A percentile compares a stretch with the other conserved stretches of the same genome.
phyloP scores from a whole-genome alignment of 2,329 filamentous ascomycete species.

The Coniochaeta ligniaria region DNA sequence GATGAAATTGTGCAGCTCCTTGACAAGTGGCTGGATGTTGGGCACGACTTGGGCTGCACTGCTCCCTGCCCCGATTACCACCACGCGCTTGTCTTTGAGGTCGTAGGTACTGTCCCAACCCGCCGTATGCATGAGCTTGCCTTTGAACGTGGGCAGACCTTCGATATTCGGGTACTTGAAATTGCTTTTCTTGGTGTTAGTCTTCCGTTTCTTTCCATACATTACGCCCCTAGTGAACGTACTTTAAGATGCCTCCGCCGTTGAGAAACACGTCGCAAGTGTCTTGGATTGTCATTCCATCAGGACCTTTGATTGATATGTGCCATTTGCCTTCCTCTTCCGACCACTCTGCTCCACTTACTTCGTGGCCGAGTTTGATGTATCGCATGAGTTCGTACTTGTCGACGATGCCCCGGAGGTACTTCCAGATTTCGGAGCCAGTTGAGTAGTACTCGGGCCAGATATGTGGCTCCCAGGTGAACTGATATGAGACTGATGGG shows the following conservation, averaged over 20 bases:
- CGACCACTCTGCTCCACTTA: constrained; percentile 14
- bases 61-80: constrained; percentile 5
- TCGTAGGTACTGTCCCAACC: constrained; percentile 8
- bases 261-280: constrained; percentile 7
- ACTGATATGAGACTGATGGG: constrained; percentile 45
- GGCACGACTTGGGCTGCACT: constrained; percentile 4
- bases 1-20: too few species aligned
- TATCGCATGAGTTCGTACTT: constrained; percentile 21
- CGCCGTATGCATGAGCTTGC: constrained; percentile 16
- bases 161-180: constrained; percentile 14
- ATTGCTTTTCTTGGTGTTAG: not conserved
- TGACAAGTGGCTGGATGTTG: constrained; percentile 4
- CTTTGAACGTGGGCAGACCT: constrained; percentile 15
- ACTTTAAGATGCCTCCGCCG: constrained; percentile 3
- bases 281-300: not conserved
- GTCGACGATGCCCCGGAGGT: constrained; percentile 38
- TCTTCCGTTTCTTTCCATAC: not conserved
- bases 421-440: constrained; percentile 43
- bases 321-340: not conserved
- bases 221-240: not conserved
- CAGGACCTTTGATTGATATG: constrained; percentile 6
- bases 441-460: constrained; percentile 48
- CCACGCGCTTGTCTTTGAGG: constrained; percentile 4
- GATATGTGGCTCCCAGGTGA: constrained; percentile 42
- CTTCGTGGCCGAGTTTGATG: constrained; percentile 13